These are phyloP conservation scores for Ogataea kodamae DNA, from an alignment of 805 yeast species.

Conservation along the genomic window DNA sequence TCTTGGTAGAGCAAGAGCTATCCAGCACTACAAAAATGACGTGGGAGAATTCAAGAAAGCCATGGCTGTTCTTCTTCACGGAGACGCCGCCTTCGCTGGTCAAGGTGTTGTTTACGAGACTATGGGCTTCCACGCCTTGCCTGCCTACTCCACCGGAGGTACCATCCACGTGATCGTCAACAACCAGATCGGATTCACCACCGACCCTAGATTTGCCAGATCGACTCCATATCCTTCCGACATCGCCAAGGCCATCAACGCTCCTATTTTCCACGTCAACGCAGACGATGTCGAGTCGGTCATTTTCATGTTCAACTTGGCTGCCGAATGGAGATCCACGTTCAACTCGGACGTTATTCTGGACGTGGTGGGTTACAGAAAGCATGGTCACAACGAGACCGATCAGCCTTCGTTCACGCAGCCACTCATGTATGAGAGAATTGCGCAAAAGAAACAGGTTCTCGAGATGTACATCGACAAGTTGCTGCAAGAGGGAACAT, in stretches of 20 bases:
- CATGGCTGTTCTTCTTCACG: slow-evolving; percentile 88
- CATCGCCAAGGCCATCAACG: slow-evolving; percentile 92
- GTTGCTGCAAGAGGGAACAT: slow-evolving; percentile 81
- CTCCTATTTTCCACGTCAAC: slow-evolving; percentile 98
- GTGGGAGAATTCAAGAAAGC: slow-evolving; percentile 82
- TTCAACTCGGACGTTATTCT: slow-evolving; percentile 96
- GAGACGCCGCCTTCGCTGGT: slow-evolving; percentile 98
- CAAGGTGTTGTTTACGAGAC: slow-evolving; percentile 99
- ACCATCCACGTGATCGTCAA: slow-evolving; percentile 93
- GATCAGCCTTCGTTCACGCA: slow-evolving; percentile 99
- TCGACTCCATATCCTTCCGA: slow-evolving; percentile 98
- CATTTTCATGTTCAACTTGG: slow-evolving; percentile 87
- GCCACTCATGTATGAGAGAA: slow-evolving; percentile 92
- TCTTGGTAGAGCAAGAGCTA: slow-evolving; percentile 95
- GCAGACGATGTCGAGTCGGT: slow-evolving; percentile 97
- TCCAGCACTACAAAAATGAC: slow-evolving; percentile 87
- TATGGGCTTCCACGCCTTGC: slow-evolving; percentile 87
- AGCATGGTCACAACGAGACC: slow-evolving; percentile 98
- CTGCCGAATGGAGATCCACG: slow-evolving; percentile 97
- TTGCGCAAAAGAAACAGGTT: slow-evolving; percentile 85
- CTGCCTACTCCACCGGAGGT: slow-evolving; percentile 98
- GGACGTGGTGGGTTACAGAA: slow-evolving; percentile 97
- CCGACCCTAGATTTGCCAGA: slow-evolving; percentile 96
- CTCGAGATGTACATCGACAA: slow-evolving; percentile 80
- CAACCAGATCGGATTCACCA: slow-evolving; percentile 99